Evolutionary conservation across 352 stramenopile genomes (phyloP).

Genomic region (Pythium sp.): DNA sequence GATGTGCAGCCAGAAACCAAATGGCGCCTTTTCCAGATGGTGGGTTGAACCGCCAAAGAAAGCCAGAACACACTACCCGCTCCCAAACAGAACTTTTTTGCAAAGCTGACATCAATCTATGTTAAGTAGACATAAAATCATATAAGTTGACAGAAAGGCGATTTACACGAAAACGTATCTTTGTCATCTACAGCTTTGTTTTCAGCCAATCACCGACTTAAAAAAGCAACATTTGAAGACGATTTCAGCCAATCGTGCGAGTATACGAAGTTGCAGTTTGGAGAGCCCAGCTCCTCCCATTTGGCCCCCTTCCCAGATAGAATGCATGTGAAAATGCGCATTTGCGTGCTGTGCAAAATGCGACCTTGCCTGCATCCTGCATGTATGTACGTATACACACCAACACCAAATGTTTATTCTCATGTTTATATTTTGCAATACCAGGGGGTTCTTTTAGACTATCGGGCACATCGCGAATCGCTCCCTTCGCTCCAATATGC

Average conservation of each 20-base stretch:
- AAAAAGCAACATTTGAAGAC: not conserved
- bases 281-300: constrained; percentile 8
- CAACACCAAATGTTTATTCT: constrained; percentile 8
- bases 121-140: not conserved
- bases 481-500: constrained; percentile 1
- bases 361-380: not conserved
- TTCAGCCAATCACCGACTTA: not conserved
- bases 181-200: not conserved
- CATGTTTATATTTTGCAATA: not conserved
- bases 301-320: not conserved
- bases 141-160: not conserved
- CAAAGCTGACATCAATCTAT: not conserved
- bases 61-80: not conserved
- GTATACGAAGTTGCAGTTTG: not conserved
- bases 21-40: not conserved
- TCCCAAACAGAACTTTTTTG: not conserved
- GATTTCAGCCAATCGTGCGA: not conserved
- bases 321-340: not conserved
- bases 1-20: not conserved
- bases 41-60: not conserved
- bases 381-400: not conserved
- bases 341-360: not conserved
- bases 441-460: not conserved
- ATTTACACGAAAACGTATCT: not conserved
- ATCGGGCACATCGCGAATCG: not conserved